Evolutionary conservation across 2,329 filamentous ascomycete species (phyloP).

Genomic region (Ophiostoma quercus): DNA sequence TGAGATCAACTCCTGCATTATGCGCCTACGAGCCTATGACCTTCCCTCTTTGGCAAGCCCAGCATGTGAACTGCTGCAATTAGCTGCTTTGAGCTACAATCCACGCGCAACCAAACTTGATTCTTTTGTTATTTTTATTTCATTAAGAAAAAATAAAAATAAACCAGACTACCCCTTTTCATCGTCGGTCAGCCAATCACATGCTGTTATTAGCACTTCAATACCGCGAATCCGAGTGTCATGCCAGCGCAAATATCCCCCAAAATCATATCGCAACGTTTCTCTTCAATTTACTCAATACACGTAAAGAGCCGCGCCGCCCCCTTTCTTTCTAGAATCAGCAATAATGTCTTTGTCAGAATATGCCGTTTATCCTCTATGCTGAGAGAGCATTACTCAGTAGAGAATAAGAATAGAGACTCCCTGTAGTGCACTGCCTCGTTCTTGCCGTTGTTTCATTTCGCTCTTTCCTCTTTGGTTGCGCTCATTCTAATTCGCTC

Average conservation of each 20-base stretch:
- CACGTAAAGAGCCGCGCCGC: constrained; percentile 5
- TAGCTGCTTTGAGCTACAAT: constrained; percentile 9
- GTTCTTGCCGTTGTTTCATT: constrained; percentile 5
- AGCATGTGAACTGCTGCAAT: constrained; percentile 8
- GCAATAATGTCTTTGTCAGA: not conserved
- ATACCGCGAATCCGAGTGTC: not conserved
- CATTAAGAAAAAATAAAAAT: not conserved
- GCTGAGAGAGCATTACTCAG: no score
- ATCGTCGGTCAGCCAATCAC: constrained; percentile 7
- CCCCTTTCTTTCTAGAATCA: not conserved
- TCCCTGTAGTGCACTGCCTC: constrained; percentile 5
- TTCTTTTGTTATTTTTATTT: not conserved
- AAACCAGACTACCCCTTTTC: not conserved
- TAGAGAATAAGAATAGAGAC: not conserved
- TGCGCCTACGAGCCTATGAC: not conserved
- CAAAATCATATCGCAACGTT: not conserved
- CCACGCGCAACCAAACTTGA: not conserved
- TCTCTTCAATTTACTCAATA: not conserved
- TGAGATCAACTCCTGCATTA: not conserved
- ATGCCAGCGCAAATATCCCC: not conserved
- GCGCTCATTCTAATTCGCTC: not conserved
- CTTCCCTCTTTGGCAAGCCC: constrained; percentile 10
- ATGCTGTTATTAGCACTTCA: not conserved
- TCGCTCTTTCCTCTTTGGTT: not conserved
- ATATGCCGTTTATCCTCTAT: not conserved